phyloP scores from a whole-genome alignment of 805 yeast genomes.

The Soucietia sequanensis region DNA sequence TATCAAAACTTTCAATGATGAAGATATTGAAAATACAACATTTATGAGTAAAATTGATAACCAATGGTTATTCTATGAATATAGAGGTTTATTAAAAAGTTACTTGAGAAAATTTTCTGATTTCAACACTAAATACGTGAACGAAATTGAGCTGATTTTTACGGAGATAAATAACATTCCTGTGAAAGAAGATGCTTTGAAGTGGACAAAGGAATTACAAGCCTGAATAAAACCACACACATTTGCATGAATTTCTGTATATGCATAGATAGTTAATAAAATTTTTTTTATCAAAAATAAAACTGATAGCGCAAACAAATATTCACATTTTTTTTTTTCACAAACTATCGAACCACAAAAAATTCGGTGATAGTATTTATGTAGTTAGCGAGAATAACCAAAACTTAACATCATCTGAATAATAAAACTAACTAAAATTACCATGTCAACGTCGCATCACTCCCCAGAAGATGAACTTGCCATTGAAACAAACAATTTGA shows the following conservation, averaged over 20 bases:
- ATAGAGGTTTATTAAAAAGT: slow-evolving; percentile 39
- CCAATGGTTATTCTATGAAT: slow-evolving; percentile 44
- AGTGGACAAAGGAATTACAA: slow-evolving; percentile 17
- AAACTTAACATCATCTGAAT: not conserved
- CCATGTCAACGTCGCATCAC: not conserved
- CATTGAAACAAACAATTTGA: slow-evolving; percentile 60
- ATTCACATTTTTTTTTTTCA: too few relatives aligned
- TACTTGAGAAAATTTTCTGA: slow-evolving; percentile 29
- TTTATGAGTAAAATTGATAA: slow-evolving; percentile 25
- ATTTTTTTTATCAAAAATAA: not conserved
- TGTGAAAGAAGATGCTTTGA: slow-evolving; percentile 18
- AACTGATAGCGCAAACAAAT: too few relatives aligned
- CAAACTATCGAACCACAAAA: too few relatives aligned
- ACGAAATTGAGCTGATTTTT: slow-evolving; percentile 16
- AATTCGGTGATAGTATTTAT: too few relatives aligned
- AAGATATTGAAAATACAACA: slow-evolving; percentile 20
- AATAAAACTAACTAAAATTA: not conserved
- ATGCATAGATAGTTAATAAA: not conserved
- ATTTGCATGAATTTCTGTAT: not conserved
- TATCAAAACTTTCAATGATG: slow-evolving; percentile 24
- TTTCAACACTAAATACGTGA: slow-evolving; percentile 3
- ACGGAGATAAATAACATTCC: slow-evolving; percentile 18
- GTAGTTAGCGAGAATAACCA: too few relatives aligned
- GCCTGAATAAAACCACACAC: not conserved
- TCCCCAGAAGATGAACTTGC: slow-evolving; percentile 29